A percentile compares a stretch with the other conserved stretches of the same genome.
phyloP scores from a whole-genome alignment of 768 basidiomycete genomes.

The Inosperma sp. region DNA sequence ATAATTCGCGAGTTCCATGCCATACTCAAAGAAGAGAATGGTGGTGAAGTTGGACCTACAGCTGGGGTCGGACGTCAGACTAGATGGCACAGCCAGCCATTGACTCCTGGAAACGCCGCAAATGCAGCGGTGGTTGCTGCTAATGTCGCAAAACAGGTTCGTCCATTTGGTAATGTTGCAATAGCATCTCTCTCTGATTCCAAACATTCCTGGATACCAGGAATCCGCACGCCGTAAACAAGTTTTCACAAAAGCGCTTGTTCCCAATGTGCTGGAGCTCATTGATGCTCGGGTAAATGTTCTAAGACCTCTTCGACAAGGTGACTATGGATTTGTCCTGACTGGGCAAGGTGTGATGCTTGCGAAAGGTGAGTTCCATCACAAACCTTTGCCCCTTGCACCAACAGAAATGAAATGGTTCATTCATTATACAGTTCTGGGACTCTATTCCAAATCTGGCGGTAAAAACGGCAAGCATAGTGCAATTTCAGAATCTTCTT shows the following conservation, averaged over 20 bases:
- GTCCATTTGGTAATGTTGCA: neutral
- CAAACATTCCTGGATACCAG: too few relatives aligned
- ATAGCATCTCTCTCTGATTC: neutral
- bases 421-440: slow-evolving; percentile 16
- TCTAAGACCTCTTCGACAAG: slow-evolving; percentile 10
- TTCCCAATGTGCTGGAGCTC: slow-evolving; percentile 5
- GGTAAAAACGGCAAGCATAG: slow-evolving; percentile 26
- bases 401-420: neutral
- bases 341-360: neutral
- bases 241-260: neutral
- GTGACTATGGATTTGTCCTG: slow-evolving; percentile 15
- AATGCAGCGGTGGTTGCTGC: slow-evolving; percentile 18
- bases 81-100: neutral
- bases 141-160: slow-evolving; percentile 14
- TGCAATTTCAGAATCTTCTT: slow-evolving; percentile 16
- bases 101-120: slow-evolving; percentile 2
- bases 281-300: slow-evolving; percentile 6
- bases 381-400: neutral
- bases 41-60: neutral
- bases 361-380: neutral
- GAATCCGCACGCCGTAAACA: slow-evolving; percentile 5
- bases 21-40: slow-evolving; percentile 1
- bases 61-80: neutral
- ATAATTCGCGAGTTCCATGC: slow-evolving; percentile 11
- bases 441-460: slow-evolving; percentile 23